Conservation (phyloP, 768 basidiomycete species). For the Macrolepiota dolichaula region DNA sequence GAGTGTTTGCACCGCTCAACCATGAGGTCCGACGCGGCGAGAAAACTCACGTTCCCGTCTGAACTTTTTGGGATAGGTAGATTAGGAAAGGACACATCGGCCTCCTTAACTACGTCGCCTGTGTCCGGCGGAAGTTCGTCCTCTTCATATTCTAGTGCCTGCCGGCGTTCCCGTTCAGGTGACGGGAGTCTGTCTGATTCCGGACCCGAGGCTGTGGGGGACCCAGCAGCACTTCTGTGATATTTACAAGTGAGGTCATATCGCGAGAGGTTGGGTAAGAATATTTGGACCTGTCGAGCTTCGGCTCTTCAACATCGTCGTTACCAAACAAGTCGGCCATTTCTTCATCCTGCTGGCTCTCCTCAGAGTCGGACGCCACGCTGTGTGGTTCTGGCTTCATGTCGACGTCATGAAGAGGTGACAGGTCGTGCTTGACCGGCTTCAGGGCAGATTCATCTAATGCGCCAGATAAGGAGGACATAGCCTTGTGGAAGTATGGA, state of each 20-base stretch:
- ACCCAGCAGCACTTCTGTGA: slow-evolving; percentile 28
- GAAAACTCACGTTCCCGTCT: slow-evolving; percentile 68
- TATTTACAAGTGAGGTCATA: slow-evolving; percentile 10
- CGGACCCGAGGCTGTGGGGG: slow-evolving; percentile 47
- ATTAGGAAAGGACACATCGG: slow-evolving; percentile 81
- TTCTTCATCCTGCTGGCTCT: slow-evolving; percentile 43
- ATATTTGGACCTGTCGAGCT: slow-evolving; percentile 46
- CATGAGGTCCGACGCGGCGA: not conserved
- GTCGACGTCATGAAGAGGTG: slow-evolving; percentile 33
- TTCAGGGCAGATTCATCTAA: slow-evolving; percentile 33
- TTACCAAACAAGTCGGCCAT: slow-evolving; percentile 84
- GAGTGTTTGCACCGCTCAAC: not conserved
- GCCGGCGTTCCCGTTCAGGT: slow-evolving; percentile 57
- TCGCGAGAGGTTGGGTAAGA: slow-evolving; percentile 11
- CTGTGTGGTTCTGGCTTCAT: slow-evolving; percentile 30
- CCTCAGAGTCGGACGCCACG: slow-evolving; percentile 22
- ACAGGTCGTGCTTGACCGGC: slow-evolving; percentile 12
- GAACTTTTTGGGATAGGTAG: slow-evolving; percentile 77
- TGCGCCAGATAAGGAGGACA: slow-evolving; percentile 63
- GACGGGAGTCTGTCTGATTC: slow-evolving; percentile 68
- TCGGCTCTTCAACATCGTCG: slow-evolving; percentile 50
- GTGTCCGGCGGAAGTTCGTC: slow-evolving; percentile 60
- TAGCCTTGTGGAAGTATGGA: slow-evolving; percentile 18
- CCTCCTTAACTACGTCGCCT: slow-evolving; percentile 49
- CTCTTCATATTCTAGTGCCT: slow-evolving; percentile 78